Base-by-base conservation (phyloP, 129 eudicot genomes). In the Kitagawia praeruptora region DNA sequence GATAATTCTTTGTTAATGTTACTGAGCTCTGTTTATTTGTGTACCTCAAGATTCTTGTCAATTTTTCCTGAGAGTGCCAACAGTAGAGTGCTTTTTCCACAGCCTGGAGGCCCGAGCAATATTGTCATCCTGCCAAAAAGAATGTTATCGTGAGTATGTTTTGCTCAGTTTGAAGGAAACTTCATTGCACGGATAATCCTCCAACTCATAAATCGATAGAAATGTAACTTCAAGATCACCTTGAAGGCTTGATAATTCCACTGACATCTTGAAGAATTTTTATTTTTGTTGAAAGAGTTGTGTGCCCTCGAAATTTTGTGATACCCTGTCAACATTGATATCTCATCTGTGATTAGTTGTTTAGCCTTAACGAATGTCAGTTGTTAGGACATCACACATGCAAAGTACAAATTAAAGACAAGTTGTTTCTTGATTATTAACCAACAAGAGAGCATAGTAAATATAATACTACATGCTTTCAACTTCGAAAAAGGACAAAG, bases 11-110 rank as follows among this genome's bases (percentile, higher is more conserved):
- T 67, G 73, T 66, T 1, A 66, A 64, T 12, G 19, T 12, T 66
- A 27, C 37, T 64, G 18, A n/a, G 10, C 63, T 7, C 23, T 58
- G 2, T 19, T 56, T 34, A 23, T 37, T 4, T 19, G 23, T 39
- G 49, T 34, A 81, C 84, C 84, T 75, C 45, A 27, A 75, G 84
- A 64, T 44, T 56, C 39, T 81, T 58, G 39, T 81, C 75, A 16
- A 81, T 58, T 64, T n/a, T 81, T 21, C 80, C 79, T 5, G 84
- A 72, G 25, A 81, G 84, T 21, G 84, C 84, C 75, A 74, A 13
- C 63, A 81, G 11, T 25, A 81, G 38, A 45, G 84, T 81, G 75
- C 79, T 80, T 80, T 80, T 80, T 16, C 83, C 83, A 47, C 77
- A 72, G 21, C 83, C 83, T 0, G 83, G 84, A 39, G 84, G 80